Base-by-base conservation (phyloP, 2,329 filamentous ascomycete genomes). In the Claviceps pusilla region DNA sequence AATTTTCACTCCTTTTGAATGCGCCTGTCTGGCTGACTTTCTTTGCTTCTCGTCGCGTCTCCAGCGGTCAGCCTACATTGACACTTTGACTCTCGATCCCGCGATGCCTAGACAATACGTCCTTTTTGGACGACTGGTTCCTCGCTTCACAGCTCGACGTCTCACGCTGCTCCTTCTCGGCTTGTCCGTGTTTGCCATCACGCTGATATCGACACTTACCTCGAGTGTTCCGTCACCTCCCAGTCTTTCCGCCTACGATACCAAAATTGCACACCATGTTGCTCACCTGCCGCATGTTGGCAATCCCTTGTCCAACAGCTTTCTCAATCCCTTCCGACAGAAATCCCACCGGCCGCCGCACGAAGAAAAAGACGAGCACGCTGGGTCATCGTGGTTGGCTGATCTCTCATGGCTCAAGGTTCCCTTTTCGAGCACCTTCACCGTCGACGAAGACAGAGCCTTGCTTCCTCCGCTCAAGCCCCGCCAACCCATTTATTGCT, bases 391-490 rank as follows among this genome's bases (percentile, higher is more conserved):
- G 56, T 97, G 91, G 91, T 87, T 89, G 70, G 83, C 80, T 59
- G 84, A 95, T 67, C 94, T 86, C 83, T 88, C 85, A 66, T 97
- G 90, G 89, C 77, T 87, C 62, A 87, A 86, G 57, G 71, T 71
- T 53, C 88, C 90, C 3, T 97, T 96, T 68, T 95, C 89, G 19
- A 89, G 83, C 47, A 80, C 82, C 16, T 76, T 93, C 55, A 84
- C 80, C 0, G 76, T 93, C 55, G 90, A 95, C 64, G 86, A 95
- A 66, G 85, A 86, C 63, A 79, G 89, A 53, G 84, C 86, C 7
- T 78, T 97, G 54, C 81, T 97, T 3, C 93, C 93, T 49, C 87
- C 87, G 3, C 72, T 95, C 33, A 71, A 68, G 49, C 72, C 78
- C 37, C 80, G 91, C 28, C 82, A 85, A 29, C 77, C 82, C 1